Evolutionary conservation across 2,329 filamentous ascomycete species (phyloP).

Genomic region (Pseudofabraea citricarpa): DNA sequence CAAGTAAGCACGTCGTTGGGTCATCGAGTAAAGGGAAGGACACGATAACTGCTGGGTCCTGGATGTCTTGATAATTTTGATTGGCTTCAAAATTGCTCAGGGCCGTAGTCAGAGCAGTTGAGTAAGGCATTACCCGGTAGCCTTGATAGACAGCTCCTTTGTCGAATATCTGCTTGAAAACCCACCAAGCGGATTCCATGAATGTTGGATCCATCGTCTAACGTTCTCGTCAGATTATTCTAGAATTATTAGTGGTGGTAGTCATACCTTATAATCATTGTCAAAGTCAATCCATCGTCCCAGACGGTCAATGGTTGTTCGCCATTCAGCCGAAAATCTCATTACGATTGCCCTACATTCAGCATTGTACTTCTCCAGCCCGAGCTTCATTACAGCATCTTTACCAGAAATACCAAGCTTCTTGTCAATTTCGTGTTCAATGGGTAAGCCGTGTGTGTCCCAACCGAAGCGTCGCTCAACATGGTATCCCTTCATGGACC

Average conservation of each 20-base stretch:
- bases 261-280: slow-evolving; percentile 73
- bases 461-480: slow-evolving; percentile 91
- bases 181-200: slow-evolving; percentile 97
- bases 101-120: slow-evolving; percentile 81
- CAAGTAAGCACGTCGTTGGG: slow-evolving; percentile 68
- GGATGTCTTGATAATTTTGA: slow-evolving; percentile 91
- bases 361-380: slow-evolving; percentile 83
- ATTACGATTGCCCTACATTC: slow-evolving; percentile 93
- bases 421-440: slow-evolving; percentile 98
- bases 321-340: slow-evolving; percentile 84
- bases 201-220: slow-evolving; percentile 91
- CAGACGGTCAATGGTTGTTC: slow-evolving; percentile 78
- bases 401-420: slow-evolving; percentile 84
- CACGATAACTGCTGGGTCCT: slow-evolving; percentile 85
- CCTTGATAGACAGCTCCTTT: slow-evolving; percentile 88
- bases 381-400: slow-evolving; percentile 80
- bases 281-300: slow-evolving; percentile 98
- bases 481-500: slow-evolving; percentile 94
- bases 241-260: not conserved
- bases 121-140: slow-evolving; percentile 92
- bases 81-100: slow-evolving; percentile 92
- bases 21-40: slow-evolving; percentile 80
- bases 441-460: slow-evolving; percentile 92
- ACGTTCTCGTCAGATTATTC: too few species aligned
- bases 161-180: slow-evolving; percentile 88